These are phyloP conservation scores for Peltaster fructicola DNA, from an alignment of 2,329 filamentous ascomycete genomes.

Conservation along the genomic window DNA sequence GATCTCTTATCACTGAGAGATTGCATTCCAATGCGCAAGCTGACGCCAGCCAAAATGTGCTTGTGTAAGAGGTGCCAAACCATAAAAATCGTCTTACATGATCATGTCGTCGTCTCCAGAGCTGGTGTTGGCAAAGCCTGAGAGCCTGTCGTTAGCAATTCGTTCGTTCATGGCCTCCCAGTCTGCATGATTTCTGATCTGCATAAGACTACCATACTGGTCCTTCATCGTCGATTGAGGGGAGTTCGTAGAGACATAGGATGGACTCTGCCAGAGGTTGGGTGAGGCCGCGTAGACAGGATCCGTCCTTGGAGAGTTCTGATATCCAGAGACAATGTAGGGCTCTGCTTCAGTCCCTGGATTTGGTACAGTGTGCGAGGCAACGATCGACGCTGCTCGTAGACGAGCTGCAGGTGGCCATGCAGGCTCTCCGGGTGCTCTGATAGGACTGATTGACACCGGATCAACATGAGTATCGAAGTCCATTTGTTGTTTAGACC, in stretches of 20 bases:
- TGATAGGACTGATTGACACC: constrained; percentile 12
- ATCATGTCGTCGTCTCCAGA: constrained; percentile 16
- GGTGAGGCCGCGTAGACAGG: constrained; percentile 43
- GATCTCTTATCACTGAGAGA: no score
- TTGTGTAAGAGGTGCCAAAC: no score
- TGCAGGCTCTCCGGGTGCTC: constrained; percentile 10
- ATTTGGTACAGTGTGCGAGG: no score
- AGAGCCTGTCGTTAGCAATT: constrained; percentile 5
- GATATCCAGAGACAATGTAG: constrained; percentile 72
- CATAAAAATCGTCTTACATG: no score
- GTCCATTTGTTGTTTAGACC: constrained; percentile 3
- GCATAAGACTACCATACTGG: constrained; percentile 47
- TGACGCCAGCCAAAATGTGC: no score
- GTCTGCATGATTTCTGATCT: constrained; percentile 33
- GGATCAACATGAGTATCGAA: constrained; percentile 9
- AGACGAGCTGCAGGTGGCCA: constrained; percentile 14
- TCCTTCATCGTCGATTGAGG: constrained; percentile 40
- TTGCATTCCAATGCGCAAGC: no score
- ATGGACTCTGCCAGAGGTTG: constrained; percentile 23
- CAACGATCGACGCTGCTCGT: constrained; percentile 13
- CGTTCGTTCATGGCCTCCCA: constrained; percentile 28
- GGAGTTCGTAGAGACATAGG: constrained; percentile 20
- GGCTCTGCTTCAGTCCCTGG: constrained; percentile 43
- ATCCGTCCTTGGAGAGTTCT: constrained; percentile 46
- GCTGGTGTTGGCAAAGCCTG: constrained; percentile 1